A percentile compares a stretch with the other conserved stretches of the same genome.
phyloP scores from a whole-genome alignment of 116 monocot species.

The Dioscorea cayenensis region DNA sequence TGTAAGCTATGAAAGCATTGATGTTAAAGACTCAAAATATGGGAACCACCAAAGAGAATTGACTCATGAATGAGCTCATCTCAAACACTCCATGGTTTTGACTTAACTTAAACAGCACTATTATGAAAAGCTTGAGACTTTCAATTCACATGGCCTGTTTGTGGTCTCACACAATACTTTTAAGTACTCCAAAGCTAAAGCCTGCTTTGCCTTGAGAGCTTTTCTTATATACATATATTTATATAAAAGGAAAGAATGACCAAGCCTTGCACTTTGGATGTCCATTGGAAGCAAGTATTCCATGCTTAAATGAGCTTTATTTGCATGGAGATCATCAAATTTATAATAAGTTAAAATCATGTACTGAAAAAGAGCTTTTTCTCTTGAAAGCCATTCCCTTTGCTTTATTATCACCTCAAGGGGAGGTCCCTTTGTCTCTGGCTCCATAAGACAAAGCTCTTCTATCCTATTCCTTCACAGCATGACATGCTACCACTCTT shows the following conservation, averaged over 20 bases:
- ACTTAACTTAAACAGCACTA: no score
- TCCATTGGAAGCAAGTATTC: no score
- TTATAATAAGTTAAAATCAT: constrained; percentile 1
- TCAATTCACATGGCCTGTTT: constrained; percentile 12
- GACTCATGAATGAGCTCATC: no score
- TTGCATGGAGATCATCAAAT: constrained; percentile 6
- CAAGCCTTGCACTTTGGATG: background rate
- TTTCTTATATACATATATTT: no score
- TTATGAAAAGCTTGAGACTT: no score
- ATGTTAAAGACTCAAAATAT: no score
- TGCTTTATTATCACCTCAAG: background rate
- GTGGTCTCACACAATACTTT: constrained; percentile 15
- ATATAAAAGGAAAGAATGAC: constrained; percentile 5
- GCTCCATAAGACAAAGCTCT: constrained; percentile 17
- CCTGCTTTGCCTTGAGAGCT: no score
- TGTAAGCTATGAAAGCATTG: no score
- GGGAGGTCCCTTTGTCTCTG: constrained; percentile 5
- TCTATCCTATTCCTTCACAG: constrained; percentile 11
- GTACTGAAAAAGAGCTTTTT: constrained; percentile 12
- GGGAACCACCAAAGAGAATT: no score
- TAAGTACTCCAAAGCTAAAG: background rate
- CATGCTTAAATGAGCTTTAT: constrained; percentile 10
- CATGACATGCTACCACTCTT: constrained; percentile 15
- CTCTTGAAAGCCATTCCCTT: no score
- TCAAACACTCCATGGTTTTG: no score